Evolutionary conservation across 2,329 filamentous ascomycete genomes (phyloP).

Genomic region (Xylariaceae sp.): DNA sequence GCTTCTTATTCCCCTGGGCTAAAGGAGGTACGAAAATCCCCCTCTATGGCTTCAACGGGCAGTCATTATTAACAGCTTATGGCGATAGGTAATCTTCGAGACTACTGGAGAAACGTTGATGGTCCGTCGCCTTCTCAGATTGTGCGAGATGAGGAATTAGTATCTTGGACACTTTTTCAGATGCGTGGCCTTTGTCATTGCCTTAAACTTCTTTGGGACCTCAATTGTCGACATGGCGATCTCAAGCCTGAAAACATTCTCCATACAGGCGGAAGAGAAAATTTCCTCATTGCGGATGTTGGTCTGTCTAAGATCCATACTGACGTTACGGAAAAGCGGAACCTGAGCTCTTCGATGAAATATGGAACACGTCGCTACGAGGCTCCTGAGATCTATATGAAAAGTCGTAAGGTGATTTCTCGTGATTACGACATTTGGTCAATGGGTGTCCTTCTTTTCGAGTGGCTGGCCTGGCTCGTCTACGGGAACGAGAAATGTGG

Average conservation of each 20-base stretch:
- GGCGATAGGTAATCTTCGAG: not conserved
- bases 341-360: conserved; percentile 3
- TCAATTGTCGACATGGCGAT: conserved; percentile 24
- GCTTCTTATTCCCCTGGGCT: conserved; percentile 28
- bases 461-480: conserved; percentile 22
- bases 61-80: not conserved
- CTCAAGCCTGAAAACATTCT: conserved; percentile 30
- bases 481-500: not conserved
- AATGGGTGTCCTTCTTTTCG: conserved; percentile 22
- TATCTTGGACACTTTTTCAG: conserved; percentile 13
- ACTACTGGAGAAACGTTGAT: not conserved
- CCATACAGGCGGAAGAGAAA: not conserved
- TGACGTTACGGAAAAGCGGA: not conserved
- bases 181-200: conserved; percentile 20
- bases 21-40: conserved; percentile 15
- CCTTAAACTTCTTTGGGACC: conserved; percentile 11
- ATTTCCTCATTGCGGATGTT: conserved; percentile 27
- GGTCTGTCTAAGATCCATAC: conserved; percentile 26
- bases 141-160: not conserved
- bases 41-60: not conserved
- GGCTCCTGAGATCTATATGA: conserved; percentile 18
- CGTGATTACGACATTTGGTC: conserved; percentile 30
- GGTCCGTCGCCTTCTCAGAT: not conserved
- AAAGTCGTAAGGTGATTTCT: not conserved
- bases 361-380: conserved; percentile 12